Percentiles rank a stretch among this genome's conserved stretches.
Evolutionary conservation across 116 monocot genomes (phyloP).

Genomic region (Trichopus zeylanicus): DNA sequence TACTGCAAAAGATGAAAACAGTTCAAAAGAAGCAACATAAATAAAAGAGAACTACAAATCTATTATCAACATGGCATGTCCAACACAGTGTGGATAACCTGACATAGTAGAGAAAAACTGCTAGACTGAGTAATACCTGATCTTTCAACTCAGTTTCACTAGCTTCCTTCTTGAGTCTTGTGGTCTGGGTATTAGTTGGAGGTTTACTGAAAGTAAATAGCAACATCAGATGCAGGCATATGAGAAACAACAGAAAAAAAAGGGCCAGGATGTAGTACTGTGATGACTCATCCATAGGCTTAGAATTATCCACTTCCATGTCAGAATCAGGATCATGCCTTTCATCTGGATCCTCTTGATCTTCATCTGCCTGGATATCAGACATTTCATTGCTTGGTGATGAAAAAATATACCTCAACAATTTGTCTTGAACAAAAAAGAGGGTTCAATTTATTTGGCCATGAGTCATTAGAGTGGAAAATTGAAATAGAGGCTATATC

Average conservation of each 20-base stretch:
- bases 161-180: conserved; percentile 63
- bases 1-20: too few relatives aligned
- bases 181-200: conserved; percentile 26
- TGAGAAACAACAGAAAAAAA: background rate
- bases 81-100: background rate
- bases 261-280: conserved; percentile 5
- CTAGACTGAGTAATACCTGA: conserved; percentile 34
- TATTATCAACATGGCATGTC: too few relatives aligned
- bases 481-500: too few relatives aligned
- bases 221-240: background rate
- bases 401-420: background rate
- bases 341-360: conserved; percentile 57
- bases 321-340: conserved; percentile 64
- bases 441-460: background rate
- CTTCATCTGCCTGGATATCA: conserved; percentile 55
- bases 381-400: background rate
- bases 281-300: conserved; percentile 28
- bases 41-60: too few relatives aligned
- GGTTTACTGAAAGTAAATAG: conserved; percentile 32
- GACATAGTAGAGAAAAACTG: background rate
- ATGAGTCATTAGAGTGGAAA: background rate
- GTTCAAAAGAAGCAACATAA: too few relatives aligned
- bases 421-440: background rate
- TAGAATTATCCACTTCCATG: conserved; percentile 33
- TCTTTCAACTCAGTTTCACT: conserved; percentile 47